Percentiles rank a stretch among this genome's conserved stretches.
Evolutionary conservation across 257 asterid species (phyloP).

Genomic region (Forsythia suspensa): DNA sequence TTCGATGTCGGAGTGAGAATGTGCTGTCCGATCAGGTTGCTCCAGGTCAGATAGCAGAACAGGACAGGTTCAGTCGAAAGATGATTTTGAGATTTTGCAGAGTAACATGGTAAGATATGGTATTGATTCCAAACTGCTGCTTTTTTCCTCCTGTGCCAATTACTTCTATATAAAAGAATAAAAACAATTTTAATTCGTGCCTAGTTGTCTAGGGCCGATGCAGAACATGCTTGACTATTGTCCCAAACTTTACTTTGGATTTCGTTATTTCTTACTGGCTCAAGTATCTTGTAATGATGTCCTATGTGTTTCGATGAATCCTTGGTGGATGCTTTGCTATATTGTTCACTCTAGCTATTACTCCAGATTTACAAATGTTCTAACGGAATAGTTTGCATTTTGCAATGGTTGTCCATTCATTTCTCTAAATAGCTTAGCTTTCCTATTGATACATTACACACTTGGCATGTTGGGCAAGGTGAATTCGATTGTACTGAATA

Average conservation of each 20-base stretch:
- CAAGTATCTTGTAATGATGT: neutral
- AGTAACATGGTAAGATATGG: neutral
- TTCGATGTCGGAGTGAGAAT: neutral
- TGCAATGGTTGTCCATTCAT: neutral
- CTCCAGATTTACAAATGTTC: neutral
- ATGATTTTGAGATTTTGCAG: neutral
- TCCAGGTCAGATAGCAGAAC: neutral
- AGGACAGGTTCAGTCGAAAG: neutral
- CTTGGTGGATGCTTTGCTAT: neutral
- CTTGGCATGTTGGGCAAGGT: neutral
- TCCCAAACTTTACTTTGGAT: neutral
- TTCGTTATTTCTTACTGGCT: neutral
- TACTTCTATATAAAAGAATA: neutral
- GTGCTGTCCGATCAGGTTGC: neutral
- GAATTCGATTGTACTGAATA: too few species aligned
- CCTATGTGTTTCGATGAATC: neutral
- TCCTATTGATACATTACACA: neutral
- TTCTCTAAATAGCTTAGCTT: neutral
- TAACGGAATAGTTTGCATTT: neutral
- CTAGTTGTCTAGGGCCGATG: neutral
- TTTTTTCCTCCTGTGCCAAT: neutral
- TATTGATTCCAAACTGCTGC: neutral
- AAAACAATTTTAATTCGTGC: neutral
- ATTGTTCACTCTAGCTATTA: neutral
- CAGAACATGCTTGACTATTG: neutral